Base-by-base conservation (phyloP, 2,329 filamentous ascomycete species). In the Stemphylium vesicarium region DNA sequence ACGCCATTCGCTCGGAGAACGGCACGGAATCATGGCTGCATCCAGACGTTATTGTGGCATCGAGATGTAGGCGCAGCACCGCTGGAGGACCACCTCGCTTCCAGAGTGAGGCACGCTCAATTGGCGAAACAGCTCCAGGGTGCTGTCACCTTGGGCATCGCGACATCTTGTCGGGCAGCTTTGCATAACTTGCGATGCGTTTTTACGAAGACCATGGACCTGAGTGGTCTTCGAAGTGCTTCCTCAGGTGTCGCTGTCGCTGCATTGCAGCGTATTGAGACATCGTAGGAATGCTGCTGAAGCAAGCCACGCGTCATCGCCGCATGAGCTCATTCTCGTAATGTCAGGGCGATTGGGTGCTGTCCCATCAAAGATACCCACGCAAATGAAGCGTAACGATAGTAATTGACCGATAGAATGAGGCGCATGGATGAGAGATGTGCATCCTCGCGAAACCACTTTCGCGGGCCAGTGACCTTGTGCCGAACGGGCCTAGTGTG, bases 61-160 rank as follows among this genome's bases (percentile, higher is more conserved):
- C 11, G 18, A 50, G 26, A 45, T 37, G 45, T 46, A 44, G 54
- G 51, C 44, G 53, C 44, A 59, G 37, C n/a, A 33, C 9, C 12
- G 35, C 54, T 60, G 57, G 41, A 65, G 62, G 59, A 63, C 57
- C 32, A 39, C 47, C 43, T 39, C 43, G 38, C 48, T 56, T 53
- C 48, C 36, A 35, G 43, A 41, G 13, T 54, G 53, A 61, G 59
- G 65, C 62, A 63, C 53, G 51, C 31, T 41, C 57, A 43, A 71
- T 69, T 71, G 66, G 66, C 44, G 41, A 44, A 53, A 39, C 10
- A 33, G 42, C 47, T 49, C 62, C 55, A 62, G 62, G 62, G 57
- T 65, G 58, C 46, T 41, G 45, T 42, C 44, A 52, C 48, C 37
- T 69, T 61, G 64, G 66, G 65, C 60, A 37, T 44, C 38, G 26